These are phyloP conservation scores for Tympanopsis confertula DNA, from an alignment of 2,329 filamentous ascomycete genomes.

Conservation along the genomic window DNA sequence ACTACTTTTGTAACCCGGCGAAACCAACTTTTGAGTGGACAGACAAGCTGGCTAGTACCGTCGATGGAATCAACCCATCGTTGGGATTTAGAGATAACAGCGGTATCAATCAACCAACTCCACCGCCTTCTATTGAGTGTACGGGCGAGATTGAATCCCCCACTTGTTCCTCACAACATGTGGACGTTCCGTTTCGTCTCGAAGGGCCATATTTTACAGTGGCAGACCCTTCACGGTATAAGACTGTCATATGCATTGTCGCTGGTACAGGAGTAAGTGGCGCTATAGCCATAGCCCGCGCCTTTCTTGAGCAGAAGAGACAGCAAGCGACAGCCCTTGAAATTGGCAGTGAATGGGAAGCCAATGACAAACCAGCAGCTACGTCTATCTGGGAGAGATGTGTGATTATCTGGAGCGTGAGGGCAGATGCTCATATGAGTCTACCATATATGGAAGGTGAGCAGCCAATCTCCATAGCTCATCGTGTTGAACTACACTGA, in stretches of 20 bases:
- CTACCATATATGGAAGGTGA: conserved; percentile 6
- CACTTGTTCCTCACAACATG: too few relatives aligned
- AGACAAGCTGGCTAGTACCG: too few relatives aligned
- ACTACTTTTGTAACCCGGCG: too few relatives aligned
- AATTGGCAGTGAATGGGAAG: not conserved
- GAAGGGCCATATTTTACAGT: conserved; percentile 15
- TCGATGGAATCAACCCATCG: too few relatives aligned
- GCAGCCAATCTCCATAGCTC: too few relatives aligned
- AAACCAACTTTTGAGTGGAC: too few relatives aligned
- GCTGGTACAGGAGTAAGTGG: conserved; percentile 12
- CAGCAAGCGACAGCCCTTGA: not conserved
- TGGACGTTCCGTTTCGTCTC: conserved; percentile 6
- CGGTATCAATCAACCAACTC: too few relatives aligned
- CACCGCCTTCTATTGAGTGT: too few relatives aligned
- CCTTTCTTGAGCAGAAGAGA: conserved; percentile 7
- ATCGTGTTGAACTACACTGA: too few relatives aligned
- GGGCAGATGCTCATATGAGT: conserved; percentile 7
- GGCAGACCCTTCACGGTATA: conserved; percentile 10
- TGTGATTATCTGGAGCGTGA: conserved; percentile 11
- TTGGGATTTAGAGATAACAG: too few relatives aligned
- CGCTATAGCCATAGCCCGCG: conserved; percentile 10
- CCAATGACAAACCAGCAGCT: not conserved
- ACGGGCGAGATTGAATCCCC: too few relatives aligned
- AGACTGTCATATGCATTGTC: conserved; percentile 11
- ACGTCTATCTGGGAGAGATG: conserved; percentile 7